Conservation (phyloP, 176 grass and related monocot species). For the Elymus sibiricus region DNA sequence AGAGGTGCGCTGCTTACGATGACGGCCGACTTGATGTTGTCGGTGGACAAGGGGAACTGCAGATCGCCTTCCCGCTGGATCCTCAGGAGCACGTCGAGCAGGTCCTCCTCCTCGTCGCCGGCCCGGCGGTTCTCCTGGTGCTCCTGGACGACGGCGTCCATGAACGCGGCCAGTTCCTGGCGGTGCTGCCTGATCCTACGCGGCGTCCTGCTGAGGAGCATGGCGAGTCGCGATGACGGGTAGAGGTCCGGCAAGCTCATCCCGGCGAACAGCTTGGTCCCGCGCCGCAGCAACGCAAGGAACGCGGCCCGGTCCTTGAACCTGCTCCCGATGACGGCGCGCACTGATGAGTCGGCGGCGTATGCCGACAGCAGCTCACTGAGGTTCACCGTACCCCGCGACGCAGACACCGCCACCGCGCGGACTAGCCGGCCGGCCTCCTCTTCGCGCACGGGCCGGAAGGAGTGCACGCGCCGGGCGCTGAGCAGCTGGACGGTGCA, state of each 20-base stretch:
- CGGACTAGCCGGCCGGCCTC: neutral
- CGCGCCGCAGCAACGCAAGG: neutral
- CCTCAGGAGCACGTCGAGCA: conserved; percentile 40
- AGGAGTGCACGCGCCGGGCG: neutral
- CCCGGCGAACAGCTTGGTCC: conserved; percentile 14
- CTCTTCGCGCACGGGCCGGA: neutral
- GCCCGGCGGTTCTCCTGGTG: conserved; percentile 1
- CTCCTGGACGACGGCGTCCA: conserved; percentile 24
- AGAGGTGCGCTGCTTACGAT: too few species aligned
- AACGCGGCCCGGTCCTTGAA: conserved; percentile 4
- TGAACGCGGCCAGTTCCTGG: neutral
- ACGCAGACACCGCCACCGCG: neutral
- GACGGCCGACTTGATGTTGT: neutral
- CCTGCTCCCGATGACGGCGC: conserved; percentile 13
- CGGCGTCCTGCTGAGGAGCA: conserved; percentile 10
- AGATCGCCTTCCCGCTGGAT: conserved; percentile 25
- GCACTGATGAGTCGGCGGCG: conserved; percentile 14
- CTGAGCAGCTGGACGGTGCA: conserved; percentile 26
- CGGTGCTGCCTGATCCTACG: neutral
- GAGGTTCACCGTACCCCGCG: neutral
- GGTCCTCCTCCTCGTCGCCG: conserved; percentile 17
- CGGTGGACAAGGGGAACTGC: conserved; percentile 22
- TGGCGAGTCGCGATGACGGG: conserved; percentile 31
- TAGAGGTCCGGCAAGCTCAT: conserved; percentile 40
- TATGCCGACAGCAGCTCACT: neutral